Evolutionary conservation across 768 basidiomycete genomes (phyloP).

Genomic region (Boletellus ananiceps): DNA sequence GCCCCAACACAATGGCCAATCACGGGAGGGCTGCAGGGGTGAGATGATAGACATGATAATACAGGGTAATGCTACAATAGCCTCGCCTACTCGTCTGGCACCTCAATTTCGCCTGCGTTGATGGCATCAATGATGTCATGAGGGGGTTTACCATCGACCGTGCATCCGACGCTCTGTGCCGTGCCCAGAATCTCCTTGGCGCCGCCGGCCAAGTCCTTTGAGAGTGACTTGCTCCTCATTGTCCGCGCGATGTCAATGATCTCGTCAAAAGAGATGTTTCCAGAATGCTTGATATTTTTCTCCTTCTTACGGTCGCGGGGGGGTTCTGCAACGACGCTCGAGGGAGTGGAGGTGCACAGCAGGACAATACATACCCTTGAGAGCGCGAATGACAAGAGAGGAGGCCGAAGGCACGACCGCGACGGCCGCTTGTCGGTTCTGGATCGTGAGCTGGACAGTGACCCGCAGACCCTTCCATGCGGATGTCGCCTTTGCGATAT

Average conservation of each 20-base stretch:
- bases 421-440: slow-evolving; percentile 98
- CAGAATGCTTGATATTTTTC: slow-evolving; percentile 99
- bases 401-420: slow-evolving; percentile 96
- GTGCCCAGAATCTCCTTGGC: slow-evolving; percentile 99
- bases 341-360: no score
- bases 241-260: slow-evolving; percentile 94
- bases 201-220: slow-evolving; percentile 84
- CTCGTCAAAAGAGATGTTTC: slow-evolving; percentile 91
- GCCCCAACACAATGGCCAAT: no score
- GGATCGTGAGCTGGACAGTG: slow-evolving; percentile 97
- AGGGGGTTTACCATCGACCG: slow-evolving; percentile 86
- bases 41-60: not conserved
- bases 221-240: slow-evolving; percentile 91
- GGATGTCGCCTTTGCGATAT: slow-evolving; percentile 97
- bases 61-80: slow-evolving; percentile 17
- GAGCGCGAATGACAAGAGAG: slow-evolving; percentile 94
- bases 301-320: slow-evolving; percentile 99
- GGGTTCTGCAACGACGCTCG: slow-evolving; percentile 59
- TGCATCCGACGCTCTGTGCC: slow-evolving; percentile 95
- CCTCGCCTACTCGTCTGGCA: slow-evolving; percentile 71
- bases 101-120: slow-evolving; percentile 78
- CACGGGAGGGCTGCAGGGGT: no score
- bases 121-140: slow-evolving; percentile 92
- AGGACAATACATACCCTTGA: slow-evolving; percentile 74
- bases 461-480: slow-evolving; percentile 99